Evolutionary conservation across 805 yeast genomes (phyloP), one percentile per base, ranked within the genome.

Genomic region (Jamesozyma hellenica): DNA sequence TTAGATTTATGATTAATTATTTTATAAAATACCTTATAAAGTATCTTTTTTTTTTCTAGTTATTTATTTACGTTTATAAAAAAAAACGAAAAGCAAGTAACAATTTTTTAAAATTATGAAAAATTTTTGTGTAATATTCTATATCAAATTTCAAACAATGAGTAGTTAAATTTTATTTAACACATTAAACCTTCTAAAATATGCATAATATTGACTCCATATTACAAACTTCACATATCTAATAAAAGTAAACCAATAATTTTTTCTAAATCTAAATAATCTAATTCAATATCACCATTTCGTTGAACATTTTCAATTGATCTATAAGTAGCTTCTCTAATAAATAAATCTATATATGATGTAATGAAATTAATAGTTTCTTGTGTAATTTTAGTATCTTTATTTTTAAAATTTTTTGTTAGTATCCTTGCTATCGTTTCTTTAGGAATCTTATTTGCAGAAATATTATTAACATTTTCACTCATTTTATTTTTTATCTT

Each of bases 201-300:
- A n/a, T n/a, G n/a, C n/a, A n/a, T n/a, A n/a, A n/a, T n/a, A n/a
- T n/a, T n/a, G n/a, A n/a, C n/a, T n/a, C n/a, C n/a, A n/a, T 6
- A 19, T 21, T 32, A 17, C 17, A 25, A 9, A 26, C 12, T 16
- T 12, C n/a, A 56, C 61, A 57, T 57, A 35, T 60, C 64, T 26
- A 60, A 34, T 17, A 60, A 35, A 25, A 60, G 38, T 27, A 58
- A 31, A 0, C 64, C 64, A 15, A 59, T 49, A 15, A 60, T 50
- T 16, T 47, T 47, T 32, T 58, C 63, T 13, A 60, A 35, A 33
- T 58, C 63, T 18, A 47, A 45, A 32, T 12, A 59, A 34, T 15
- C 43, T 44, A 4, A 44, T 29, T 29, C 47, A n/a, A 16, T 28
- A 25, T 34, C 41, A 7, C 30, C 40, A 8, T 32, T 29, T 19